Evolutionary conservation across 305 asterid species (phyloP).

Genomic region (Stenogyne calaminthoides): DNA sequence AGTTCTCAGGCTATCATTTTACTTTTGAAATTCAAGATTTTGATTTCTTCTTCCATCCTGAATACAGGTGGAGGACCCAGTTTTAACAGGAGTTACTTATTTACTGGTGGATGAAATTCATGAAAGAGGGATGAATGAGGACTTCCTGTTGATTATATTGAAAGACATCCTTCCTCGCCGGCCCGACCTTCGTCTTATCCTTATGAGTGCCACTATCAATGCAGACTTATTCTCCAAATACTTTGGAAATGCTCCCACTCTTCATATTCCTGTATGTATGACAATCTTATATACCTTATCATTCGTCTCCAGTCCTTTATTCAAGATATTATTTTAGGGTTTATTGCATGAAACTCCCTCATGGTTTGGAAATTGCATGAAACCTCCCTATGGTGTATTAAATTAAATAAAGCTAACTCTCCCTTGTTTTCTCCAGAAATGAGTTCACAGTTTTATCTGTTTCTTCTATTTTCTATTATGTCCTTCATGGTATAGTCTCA

Average conservation of each 20-base stretch:
- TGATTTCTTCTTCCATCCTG: slow-evolving; percentile 26
- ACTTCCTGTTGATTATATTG: slow-evolving; percentile 83
- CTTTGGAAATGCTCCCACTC: slow-evolving; percentile 86
- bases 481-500: no score
- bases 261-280: slow-evolving; percentile 77
- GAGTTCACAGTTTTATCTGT: no score
- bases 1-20: slow-evolving; percentile 11
- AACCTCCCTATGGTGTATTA: no score
- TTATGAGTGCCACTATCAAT: slow-evolving; percentile 98
- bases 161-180: slow-evolving; percentile 92
- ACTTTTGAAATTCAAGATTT: slow-evolving; percentile 21
- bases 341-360: no score
- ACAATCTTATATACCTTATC: slow-evolving; percentile 12
- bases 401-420: no score
- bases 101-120: slow-evolving; percentile 96
- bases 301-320: slow-evolving; percentile 24
- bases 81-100: slow-evolving; percentile 80
- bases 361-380: no score
- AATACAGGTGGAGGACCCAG: slow-evolving; percentile 75
- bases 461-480: no score
- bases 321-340: slow-evolving; percentile 5
- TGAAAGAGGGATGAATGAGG: slow-evolving; percentile 98
- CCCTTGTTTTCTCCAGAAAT: no score
- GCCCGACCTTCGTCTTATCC: slow-evolving; percentile 82
- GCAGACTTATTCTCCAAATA: slow-evolving; percentile 85